Evolutionary conservation across 768 basidiomycete species (phyloP), one percentile per base, ranked within the genome.

Genomic region (Phanerochaete carnosa): DNA sequence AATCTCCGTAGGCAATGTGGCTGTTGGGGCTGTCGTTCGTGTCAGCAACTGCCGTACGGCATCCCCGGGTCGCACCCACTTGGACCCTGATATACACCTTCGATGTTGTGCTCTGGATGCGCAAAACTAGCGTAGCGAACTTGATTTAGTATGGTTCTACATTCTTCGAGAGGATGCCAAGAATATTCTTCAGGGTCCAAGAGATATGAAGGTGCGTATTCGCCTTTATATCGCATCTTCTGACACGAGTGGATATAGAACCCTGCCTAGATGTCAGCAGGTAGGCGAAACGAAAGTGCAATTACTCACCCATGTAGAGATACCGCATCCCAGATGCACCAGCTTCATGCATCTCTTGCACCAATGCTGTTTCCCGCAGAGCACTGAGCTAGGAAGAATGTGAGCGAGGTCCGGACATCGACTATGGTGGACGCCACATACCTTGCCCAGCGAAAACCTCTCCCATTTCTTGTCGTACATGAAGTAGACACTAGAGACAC

Each of bases 161-260:
- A 93, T 22, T 67, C 67, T 43, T 83, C 74, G 3, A 96, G 72
- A 16, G 88, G 87, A 69, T 85, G 80, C 88, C 93, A 97, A 6
- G 80, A 79, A 66, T 89, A 88, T 1, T 85, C 87, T 72, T 89
- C 92, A 8, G 95, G 94, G 73, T 98, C 95, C 13, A 84, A 82
- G 22, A 98, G 80, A 64, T 84, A 93, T 2, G 95, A 97, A 0
- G 96, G 96, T 0, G 79, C 72, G 65, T 95, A 99, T 58, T 97
- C 94, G 29, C 88, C 95, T 69, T 99, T 99, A 75, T 99, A 98
- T 58, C 81, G 80, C 97, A 98, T 98, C 74, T 99, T 99, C 54
- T 77, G 83, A 69, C 95, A 98, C 1, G 90, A 86, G 66, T 97
- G 83, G 39, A 98, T 90, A 72, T 98, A 98, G 72, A 86, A 98